Evolutionary conservation across 306 rosid genomes (phyloP), one percentile per base, ranked within the genome.

Genomic region (Neltuma alba): DNA sequence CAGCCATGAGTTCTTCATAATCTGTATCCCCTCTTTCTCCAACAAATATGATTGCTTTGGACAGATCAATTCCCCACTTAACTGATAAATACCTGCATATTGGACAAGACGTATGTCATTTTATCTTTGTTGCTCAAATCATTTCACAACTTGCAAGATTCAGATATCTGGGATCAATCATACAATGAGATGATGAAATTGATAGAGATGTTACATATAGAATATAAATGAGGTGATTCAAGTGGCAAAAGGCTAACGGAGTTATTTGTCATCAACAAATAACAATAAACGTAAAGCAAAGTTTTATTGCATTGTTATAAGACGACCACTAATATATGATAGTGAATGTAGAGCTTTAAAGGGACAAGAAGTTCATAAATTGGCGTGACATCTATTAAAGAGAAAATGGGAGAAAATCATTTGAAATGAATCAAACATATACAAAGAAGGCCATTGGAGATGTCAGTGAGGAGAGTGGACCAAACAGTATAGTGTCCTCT

Each of bases 11-110:
- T 72, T 91, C 87, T 77, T 93, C 94, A 60, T 81, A 81, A 80
- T 91, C 96, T 34, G 97, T 91, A 73, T 93, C 96, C 10, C 96
- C 97, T 72, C 76, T 88, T 82, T 91, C 94, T 67, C 97, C 97
- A 9, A 83, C 86, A 74, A 93, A 77, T 54, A 87, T 83, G 15
- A 81, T 87, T 81, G 86, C 84, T 76, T 91, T 91, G 68, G 92
- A 88, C 9, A 93, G 86, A 69, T 91, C 97, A 80, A 89, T 91
- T 72, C 90, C 97, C 96, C 97, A 91, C 81, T 85, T 86, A 25
- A 93, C 85, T 16, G 93, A 91, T 70, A 93, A 90, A 74, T 93
- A 91, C 93, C 97, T 93, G 62, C 75, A 42, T 60, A 42, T 52
- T 67, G 58, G 30, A 40, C 21, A 81, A 63, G 23, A 72, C 79